Evolutionary conservation across 768 basidiomycete species (phyloP), one percentile per base, ranked within the genome.

Genomic region (Xerocomellus amylosporus): DNA sequence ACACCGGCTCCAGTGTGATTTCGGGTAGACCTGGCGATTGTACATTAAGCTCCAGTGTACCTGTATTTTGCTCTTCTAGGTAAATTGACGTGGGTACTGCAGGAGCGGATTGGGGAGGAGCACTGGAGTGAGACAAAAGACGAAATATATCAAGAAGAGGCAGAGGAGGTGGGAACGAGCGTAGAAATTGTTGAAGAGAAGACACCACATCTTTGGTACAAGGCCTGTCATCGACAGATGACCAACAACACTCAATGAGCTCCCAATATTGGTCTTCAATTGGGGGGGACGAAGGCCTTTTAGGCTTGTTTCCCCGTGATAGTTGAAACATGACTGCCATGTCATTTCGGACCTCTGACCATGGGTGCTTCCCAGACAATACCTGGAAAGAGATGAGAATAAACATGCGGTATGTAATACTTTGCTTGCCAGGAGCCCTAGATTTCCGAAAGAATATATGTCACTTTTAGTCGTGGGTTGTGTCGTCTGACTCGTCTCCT

Each of bases 361-460:
- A 26, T 26, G 26, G 26, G 26, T 26, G 26, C 26, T 26, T 54
- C 2, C 60, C 55, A 2, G 59, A 62, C 46, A 62, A 19, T 2
- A 61, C 52, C 78, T 73, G 20, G 5, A 46, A 12, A 26, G 9
- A 9, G 33, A 17, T 50, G 24, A 51, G 40, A 14, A 51, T 12
- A 38, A 0, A 8, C 26, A 26, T n/a, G 5, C 9, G 4, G 37
- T 8, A 8, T 1, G 13, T 12, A 6, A 51, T 22, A 5, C 22
- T 15, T 2, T 1, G 14, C 48, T 50, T 75, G 26, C 56, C 38
- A 55, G 36, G 13, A 60, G 49, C 14, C 20, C 50, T 13, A 78
- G 67, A 58, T 74, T 76, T 22, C 60, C 60, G 26, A 60, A 61
- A 20, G 58, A 61, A 30, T 61, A 61, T 1, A 61, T 60, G 15